Evolutionary conservation across 73 alveolate species (phyloP).

Genomic region (Urostyla sp.): DNA sequence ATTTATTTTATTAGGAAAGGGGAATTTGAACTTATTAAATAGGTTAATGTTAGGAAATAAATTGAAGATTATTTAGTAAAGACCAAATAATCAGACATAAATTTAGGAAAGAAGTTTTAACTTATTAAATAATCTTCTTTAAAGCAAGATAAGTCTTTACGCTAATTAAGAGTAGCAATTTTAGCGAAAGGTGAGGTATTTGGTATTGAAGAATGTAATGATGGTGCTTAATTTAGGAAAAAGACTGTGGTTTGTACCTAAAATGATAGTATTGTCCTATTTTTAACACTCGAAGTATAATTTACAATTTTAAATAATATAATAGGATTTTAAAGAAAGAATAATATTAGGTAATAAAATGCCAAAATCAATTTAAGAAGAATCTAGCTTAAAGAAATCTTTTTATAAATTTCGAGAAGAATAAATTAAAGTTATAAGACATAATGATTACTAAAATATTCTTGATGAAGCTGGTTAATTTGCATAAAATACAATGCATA

Average conservation of each 20-base stretch:
- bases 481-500: background rate
- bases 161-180: slow-evolving; percentile 32
- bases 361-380: slow-evolving; percentile 3
- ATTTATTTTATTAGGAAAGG: slow-evolving; percentile 53
- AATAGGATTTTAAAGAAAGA: slow-evolving; percentile 32
- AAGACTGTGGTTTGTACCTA: slow-evolving; percentile 17
- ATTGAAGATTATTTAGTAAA: slow-evolving; percentile 8
- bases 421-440: slow-evolving; percentile 8
- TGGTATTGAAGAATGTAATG: slow-evolving; percentile 30
- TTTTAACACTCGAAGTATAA: background rate
- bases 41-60: background rate
- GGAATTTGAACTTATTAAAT: slow-evolving; percentile 46
- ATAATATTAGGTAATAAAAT: slow-evolving; percentile 31
- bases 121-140: slow-evolving; percentile 14
- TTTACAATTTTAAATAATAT: too few species aligned
- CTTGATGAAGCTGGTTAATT: background rate
- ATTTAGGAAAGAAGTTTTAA: slow-evolving; percentile 5
- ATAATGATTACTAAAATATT: background rate
- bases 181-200: slow-evolving; percentile 32
- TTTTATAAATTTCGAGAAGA: slow-evolving; percentile 38
- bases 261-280: slow-evolving; percentile 2
- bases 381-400: background rate
- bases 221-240: background rate
- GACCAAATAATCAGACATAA: slow-evolving; percentile 40
- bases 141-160: background rate